Evolutionary conservation across 1,139 yeast genomes (phyloP), one percentile per base, ranked within the genome.

Genomic region (Insectozyma bohioensis): DNA sequence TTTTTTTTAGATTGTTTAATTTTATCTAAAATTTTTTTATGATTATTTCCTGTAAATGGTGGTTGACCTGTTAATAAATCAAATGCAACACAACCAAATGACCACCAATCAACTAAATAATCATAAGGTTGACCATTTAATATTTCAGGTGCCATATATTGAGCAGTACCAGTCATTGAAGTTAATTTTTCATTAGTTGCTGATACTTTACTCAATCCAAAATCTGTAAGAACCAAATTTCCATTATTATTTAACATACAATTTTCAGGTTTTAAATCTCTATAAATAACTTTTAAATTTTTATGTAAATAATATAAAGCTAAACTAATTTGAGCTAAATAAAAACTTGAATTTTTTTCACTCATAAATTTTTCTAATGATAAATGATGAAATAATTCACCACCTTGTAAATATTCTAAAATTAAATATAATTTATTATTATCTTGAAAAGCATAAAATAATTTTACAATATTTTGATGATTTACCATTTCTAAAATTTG

Each of bases 131-230:
- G 78, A 16, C 96, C 96, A 33, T 76, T 77, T 17, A 92, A 61
- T 20, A 92, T 85, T 55, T 92, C 97, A 1, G 98, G 98, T 0
- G 97, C 97, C 86, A 90, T 88, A 54, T 88, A 90, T 57, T 88
- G 96, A 0, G 95, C 95, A 0, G 97, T 90, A 0, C 97, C 98
- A 20, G 88, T 83, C 52, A 90, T 77, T 2, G 96, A 81, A 54
- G 75, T 81, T 38, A 52, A 46, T 40, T 61, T 63, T 12, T 55
- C 61, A 40, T 61, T 63, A 14, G 55, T 61, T 26, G 65, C 69
- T 20, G 67, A 61, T 13, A 81, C 88, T 52, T 90, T 90, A 30
- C 95, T 85, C 22, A 90, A 67, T 0, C 97, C 97, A 60, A 90
- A 90, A 58, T 90, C 97, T 0, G 97, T 90, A 43, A 90, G 64